phyloP scores from a whole-genome alignment of 2,329 filamentous ascomycete species.

The Trichoderma atroviride region DNA sequence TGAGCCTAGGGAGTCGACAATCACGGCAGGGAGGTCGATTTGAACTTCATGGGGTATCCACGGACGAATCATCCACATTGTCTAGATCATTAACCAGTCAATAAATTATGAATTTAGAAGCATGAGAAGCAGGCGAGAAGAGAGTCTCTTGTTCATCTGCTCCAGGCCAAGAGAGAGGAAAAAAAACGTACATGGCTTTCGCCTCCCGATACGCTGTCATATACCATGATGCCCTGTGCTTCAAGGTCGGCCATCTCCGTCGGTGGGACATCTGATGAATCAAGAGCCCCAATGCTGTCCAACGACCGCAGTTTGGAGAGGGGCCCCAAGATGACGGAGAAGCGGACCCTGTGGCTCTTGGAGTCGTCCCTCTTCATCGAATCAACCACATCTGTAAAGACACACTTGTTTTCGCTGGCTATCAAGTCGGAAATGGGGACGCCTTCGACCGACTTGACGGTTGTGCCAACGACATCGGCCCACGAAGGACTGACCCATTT shows the following conservation, averaged over 20 bases:
- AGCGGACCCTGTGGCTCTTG: conserved; percentile 85
- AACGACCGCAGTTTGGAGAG: conserved; percentile 64
- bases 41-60: conserved; percentile 92
- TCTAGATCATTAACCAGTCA: conserved; percentile 54
- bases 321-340: conserved; percentile 71
- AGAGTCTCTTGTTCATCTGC: neutral
- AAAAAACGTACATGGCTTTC: conserved; percentile 75
- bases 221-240: conserved; percentile 98
- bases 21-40: conserved; percentile 85
- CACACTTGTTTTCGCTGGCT: conserved; percentile 72
- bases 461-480: conserved; percentile 86
- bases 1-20: conserved; percentile 91
- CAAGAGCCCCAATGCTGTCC: conserved; percentile 45
- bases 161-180: neutral
- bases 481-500: conserved; percentile 97
- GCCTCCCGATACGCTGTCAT: conserved; percentile 81
- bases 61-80: conserved; percentile 99
- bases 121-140: neutral
- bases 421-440: conserved; percentile 79
- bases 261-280: conserved; percentile 40
- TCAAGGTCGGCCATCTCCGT: conserved; percentile 72
- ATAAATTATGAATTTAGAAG: neutral
- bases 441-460: conserved; percentile 71
- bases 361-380: conserved; percentile 92
- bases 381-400: conserved; percentile 82